Conservation (phyloP, 371 early-diverging fungal species). For the Rhizomucor pusillus region DNA sequence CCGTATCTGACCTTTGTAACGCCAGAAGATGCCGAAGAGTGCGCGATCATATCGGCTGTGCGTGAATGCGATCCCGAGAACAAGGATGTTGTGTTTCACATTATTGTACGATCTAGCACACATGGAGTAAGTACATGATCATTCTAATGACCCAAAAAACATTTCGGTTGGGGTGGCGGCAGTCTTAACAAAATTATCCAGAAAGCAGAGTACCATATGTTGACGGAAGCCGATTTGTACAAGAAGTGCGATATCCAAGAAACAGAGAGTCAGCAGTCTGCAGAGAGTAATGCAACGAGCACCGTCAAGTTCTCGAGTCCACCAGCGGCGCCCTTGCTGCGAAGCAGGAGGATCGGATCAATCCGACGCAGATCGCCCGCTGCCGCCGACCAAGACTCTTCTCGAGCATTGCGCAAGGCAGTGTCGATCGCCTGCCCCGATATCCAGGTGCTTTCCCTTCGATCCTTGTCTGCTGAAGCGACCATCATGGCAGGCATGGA, state of each 20-base stretch:
- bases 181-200: too few relatives aligned
- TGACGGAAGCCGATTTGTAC: too few relatives aligned
- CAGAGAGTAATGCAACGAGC: background rate
- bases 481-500: conserved; percentile 51
- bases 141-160: background rate
- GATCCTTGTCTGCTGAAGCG: conserved; percentile 37
- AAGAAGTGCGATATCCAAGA: too few relatives aligned
- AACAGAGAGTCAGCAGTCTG: too few relatives aligned
- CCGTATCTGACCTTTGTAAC: conserved; percentile 20
- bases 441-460: conserved; percentile 25
- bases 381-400: conserved; percentile 2
- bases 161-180: conserved; percentile 14
- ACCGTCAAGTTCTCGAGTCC: conserved; percentile 10
- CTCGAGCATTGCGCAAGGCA: conserved; percentile 22
- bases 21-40: conserved; percentile 3
- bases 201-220: too few relatives aligned
- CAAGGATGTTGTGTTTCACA: too few relatives aligned
- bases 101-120: too few relatives aligned
- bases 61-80: conserved; percentile 10
- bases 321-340: conserved; percentile 5
- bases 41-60: conserved; percentile 16
- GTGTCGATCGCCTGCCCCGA: conserved; percentile 24
- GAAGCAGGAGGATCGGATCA: conserved; percentile 14
- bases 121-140: too few relatives aligned
- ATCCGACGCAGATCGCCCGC: conserved; percentile 5